Evolutionary conservation across 1,139 yeast species (phyloP), one percentile per base, ranked within the genome.

Genomic region (Suhomyces chickasaworum): DNA sequence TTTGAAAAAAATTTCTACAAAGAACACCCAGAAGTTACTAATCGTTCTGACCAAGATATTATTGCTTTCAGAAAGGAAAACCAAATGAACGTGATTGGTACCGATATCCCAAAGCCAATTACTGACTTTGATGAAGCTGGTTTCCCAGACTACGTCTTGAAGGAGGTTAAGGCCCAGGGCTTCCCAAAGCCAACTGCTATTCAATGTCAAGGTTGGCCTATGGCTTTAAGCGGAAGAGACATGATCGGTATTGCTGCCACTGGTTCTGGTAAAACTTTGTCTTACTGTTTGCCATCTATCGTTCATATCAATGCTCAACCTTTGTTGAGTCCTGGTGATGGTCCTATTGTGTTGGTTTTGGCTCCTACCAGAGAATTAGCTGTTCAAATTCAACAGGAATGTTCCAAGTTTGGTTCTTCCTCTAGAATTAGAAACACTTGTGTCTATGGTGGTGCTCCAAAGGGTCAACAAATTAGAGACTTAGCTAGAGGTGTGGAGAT

Each of bases 121-220:
- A 85, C 93, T 56, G 65, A 81, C 42, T 93, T 93, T 63, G 97
- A 93, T 57, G 98, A 93, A 75, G 96, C 96, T 63, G 97, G 97
- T 39, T 91, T 91, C 81, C 98, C 98, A 54, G 88, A 83, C 58
- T 91, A 93, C 64, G 98, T 93, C 37, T 78, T 93, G 65, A 77
- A 74, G 55, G 97, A 93, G 75, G 90, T 93, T 59, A 83, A 87
- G 73, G 84, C 85, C 51, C 93, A 89, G 72, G 98, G 98, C 51
- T 93, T 93, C 76, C 95, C 86, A 49, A 82, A 77, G 55, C 99
- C 99, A 60, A 93, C 99, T 49, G 89, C 89, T 55, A 93, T 93
- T 66, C 99, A 93, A 76, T 89, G 97, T 70, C 99, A 95, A 77
- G 99, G 99, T 75, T 93, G 99, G 99, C 99, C 99, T 53, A 93